Percentiles rank a stretch among this genome's conserved stretches.
These are phyloP conservation scores for Sporobolus alterniflorus DNA, from an alignment of 202 grass and related monocot genomes.

Conservation along the genomic window DNA sequence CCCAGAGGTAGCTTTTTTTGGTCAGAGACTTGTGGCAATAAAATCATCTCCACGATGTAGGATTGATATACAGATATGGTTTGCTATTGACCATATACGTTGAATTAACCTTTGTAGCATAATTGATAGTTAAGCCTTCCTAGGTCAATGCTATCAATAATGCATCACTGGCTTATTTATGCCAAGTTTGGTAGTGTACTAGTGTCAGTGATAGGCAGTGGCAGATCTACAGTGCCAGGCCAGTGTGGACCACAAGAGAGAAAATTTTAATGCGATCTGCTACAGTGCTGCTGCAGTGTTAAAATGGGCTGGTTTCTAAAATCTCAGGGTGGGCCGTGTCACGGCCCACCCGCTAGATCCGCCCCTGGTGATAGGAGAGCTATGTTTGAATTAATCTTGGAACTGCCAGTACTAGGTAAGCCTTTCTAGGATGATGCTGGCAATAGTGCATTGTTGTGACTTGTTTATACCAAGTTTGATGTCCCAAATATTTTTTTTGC, in stretches of 20 bases:
- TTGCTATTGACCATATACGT: not conserved
- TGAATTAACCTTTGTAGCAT: not conserved
- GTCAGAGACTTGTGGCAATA: not conserved
- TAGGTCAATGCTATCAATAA: not conserved
- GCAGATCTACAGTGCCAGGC: too few relatives aligned
- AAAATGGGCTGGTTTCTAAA: too few relatives aligned
- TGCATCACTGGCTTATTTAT: not conserved
- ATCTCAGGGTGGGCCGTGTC: too few relatives aligned
- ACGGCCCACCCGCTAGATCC: too few relatives aligned
- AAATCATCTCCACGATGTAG: slow-evolving; percentile 11
- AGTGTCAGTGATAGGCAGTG: not conserved
- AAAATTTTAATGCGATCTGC: too few relatives aligned
- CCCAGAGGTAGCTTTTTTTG: slow-evolving; percentile 9
- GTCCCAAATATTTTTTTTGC: not conserved
- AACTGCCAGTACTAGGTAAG: slow-evolving; percentile 13
- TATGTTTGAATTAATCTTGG: slow-evolving; percentile 5
- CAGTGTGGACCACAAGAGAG: too few relatives aligned
- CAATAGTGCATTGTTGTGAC: slow-evolving; percentile 7
- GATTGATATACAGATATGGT: not conserved
- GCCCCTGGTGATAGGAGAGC: too few relatives aligned
- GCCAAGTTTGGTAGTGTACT: not conserved
- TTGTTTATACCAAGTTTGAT: slow-evolving; percentile 8
- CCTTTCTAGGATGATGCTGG: slow-evolving; percentile 8
- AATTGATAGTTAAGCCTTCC: not conserved
- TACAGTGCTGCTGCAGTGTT: too few relatives aligned